A percentile compares a stretch with the other conserved stretches of the same genome.
Evolutionary conservation across 305 asterid genomes (phyloP).

Genomic region (Ajuga reptans): DNA sequence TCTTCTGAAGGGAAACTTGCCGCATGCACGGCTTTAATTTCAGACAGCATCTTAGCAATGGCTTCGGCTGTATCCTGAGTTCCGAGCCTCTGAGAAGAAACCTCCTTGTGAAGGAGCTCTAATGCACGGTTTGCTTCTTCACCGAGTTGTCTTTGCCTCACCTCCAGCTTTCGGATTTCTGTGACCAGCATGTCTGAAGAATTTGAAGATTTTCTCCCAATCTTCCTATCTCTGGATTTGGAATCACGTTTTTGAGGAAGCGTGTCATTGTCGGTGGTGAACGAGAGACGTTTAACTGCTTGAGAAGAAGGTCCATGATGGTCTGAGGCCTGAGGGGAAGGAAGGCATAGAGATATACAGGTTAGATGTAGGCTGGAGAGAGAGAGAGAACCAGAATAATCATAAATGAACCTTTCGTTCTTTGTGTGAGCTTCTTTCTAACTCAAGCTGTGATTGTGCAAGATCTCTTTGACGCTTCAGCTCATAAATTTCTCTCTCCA

Average conservation of each 20-base stretch:
- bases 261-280: constrained; percentile 35
- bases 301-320: constrained; percentile 57
- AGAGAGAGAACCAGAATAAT: background rate
- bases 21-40: constrained; percentile 64
- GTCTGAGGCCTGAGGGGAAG: constrained; percentile 45
- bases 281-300: constrained; percentile 69
- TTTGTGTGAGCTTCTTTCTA: constrained; percentile 64
- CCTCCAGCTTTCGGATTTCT: constrained; percentile 81
- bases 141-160: constrained; percentile 83
- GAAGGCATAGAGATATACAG: background rate
- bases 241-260: constrained; percentile 28
- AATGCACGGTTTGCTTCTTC: constrained; percentile 88
- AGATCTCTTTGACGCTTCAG: constrained; percentile 71
- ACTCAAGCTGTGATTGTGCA: constrained; percentile 68
- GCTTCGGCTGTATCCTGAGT: constrained; percentile 55
- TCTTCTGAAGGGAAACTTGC: constrained; percentile 40
- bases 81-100: constrained; percentile 65
- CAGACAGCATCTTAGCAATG: constrained; percentile 69
- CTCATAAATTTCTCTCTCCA: constrained; percentile 84
- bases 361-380: background rate
- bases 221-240: constrained; percentile 34
- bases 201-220: constrained; percentile 39
- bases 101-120: constrained; percentile 87
- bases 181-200: constrained; percentile 54
- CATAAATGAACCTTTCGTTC: constrained; percentile 43